These are phyloP conservation scores for Saprolegnia parasitica DNA, from an alignment of 352 stramenopile species.

Conservation along the genomic window DNA sequence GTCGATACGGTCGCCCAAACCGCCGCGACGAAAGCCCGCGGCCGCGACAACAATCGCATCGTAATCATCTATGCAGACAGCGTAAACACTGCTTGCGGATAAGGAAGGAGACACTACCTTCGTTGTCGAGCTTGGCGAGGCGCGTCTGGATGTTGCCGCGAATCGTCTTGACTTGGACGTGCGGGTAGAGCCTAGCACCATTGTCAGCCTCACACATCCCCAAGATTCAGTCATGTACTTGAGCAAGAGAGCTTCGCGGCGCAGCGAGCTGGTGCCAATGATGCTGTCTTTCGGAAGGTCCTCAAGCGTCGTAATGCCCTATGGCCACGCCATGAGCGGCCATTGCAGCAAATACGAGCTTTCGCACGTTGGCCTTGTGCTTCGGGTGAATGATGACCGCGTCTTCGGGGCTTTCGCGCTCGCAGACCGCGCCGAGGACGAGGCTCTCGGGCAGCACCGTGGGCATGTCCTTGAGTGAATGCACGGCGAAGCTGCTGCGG, in stretches of 20 bases:
- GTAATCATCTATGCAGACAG: conserved; percentile 48
- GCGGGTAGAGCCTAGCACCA: conserved; percentile 45
- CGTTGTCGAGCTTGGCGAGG: conserved; percentile 77
- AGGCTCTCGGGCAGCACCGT: conserved; percentile 73
- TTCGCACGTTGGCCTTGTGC: conserved; percentile 53
- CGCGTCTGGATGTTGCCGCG: conserved; percentile 86
- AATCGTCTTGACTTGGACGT: conserved; percentile 78
- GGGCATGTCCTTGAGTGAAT: conserved; percentile 89
- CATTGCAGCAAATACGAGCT: neutral
- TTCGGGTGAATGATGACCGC: conserved; percentile 65
- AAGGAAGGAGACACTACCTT: conserved; percentile 25
- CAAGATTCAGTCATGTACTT: conserved; percentile 13
- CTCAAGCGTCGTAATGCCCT: conserved; percentile 46
- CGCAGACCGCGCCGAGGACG: conserved; percentile 72
- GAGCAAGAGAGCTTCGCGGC: conserved; percentile 70
- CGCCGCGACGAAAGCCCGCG: conserved; percentile 72
- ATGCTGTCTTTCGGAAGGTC: conserved; percentile 59
- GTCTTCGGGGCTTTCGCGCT: conserved; percentile 80
- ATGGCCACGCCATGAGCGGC: neutral
- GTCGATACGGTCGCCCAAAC: conserved; percentile 65
- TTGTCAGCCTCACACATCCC: neutral
- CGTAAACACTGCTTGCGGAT: neutral
- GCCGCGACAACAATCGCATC: conserved; percentile 84
- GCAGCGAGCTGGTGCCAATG: conserved; percentile 80
- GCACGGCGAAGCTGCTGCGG: conserved; percentile 73